A percentile compares a stretch with the other conserved stretches of the same genome.
phyloP scores from a whole-genome alignment of 2,329 filamentous ascomycete genomes.

The Rutstroemia sydowiana region DNA sequence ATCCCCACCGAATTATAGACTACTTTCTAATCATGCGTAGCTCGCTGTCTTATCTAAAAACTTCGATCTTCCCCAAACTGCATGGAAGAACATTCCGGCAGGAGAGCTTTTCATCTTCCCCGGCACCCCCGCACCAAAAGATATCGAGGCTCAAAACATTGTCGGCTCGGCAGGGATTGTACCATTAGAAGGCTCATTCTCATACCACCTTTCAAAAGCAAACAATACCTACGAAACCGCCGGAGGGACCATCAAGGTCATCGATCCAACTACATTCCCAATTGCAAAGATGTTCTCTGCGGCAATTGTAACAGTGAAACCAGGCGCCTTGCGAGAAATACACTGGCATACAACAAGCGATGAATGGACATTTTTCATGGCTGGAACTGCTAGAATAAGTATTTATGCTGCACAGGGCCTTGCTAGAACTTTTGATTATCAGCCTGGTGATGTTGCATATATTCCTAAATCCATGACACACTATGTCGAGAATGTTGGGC shows the following conservation, averaged over 20 bases:
- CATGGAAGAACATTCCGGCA: conserved; percentile 41
- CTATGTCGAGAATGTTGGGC: conserved; percentile 76
- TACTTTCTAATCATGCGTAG: conserved; percentile 15
- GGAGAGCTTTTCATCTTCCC: conserved; percentile 47
- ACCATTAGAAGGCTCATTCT: conserved; percentile 35
- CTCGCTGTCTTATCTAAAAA: conserved; percentile 48
- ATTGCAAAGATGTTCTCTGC: conserved; percentile 67
- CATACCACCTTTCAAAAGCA: conserved; percentile 49
- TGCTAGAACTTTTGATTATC: conserved; percentile 70
- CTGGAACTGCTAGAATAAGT: conserved; percentile 63
- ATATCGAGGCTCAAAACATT: conserved; percentile 40
- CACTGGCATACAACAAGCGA: conserved; percentile 78
- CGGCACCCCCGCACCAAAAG: conserved; percentile 40
- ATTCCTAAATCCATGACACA: conserved; percentile 73
- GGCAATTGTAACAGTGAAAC: conserved; percentile 63
- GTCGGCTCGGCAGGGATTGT: conserved; percentile 39
- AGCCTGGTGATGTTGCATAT: conserved; percentile 68
- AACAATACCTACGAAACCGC: conserved; percentile 64
- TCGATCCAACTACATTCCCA: conserved; percentile 69
- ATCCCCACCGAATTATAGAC: too few relatives aligned
- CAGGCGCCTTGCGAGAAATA: conserved; percentile 36
- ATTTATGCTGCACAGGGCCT: conserved; percentile 64
- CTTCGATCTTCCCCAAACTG: conserved; percentile 39
- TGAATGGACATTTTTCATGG: conserved; percentile 75
- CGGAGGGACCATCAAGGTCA: conserved; percentile 66